Evolutionary conservation across 1,284 basidiomycete species (phyloP), one percentile per base, ranked within the genome.

Genomic region (Pseudozyma sp.): DNA sequence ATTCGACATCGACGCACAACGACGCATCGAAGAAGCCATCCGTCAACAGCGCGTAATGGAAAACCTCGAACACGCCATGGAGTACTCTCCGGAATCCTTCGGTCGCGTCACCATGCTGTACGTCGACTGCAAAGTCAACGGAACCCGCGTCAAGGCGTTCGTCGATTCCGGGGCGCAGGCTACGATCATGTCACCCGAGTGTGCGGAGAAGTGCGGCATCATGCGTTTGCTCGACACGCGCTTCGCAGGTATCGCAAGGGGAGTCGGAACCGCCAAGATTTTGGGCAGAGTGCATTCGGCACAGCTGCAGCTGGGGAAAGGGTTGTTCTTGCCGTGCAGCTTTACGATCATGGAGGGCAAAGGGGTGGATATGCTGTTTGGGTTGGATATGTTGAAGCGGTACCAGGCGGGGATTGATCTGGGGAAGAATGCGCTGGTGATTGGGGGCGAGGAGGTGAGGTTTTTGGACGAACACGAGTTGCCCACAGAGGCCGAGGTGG

Each of bases 361-460:
- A 35, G 90, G 92, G 58, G 94, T 98, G 43, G 96, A 99, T 79
- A 89, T 99, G 19, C 87, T 99, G 2, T 92, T 99, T 55, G 97
- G 96, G 5, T 88, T 99, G 17, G 96, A 99, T 87, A 99, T 99
- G 97, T 89, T 99, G 58, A 98, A 96, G 85, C 92, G 94, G 1
- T 94, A 97, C 83, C 94, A 97, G 84, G 95, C 94, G 9, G 92
- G 90, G 78, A 97, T 99, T 82, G 97, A 99, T 85, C 89, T 99
- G 30, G 88, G 90, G 65, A 93, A 93, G 84, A 90, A 92, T 79
- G 92, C 92, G 11, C 89, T 99, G 16, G 88, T 94, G 31, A 96
- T 99, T 63, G 91, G 94, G 85, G 91, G 90, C 4, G 89, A 91
- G 30, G 92, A 94, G 84, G 91, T 99, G 8, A 85, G 87, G 9